Percentiles rank a stretch among this genome's conserved stretches.
Evolutionary conservation across 1,139 yeast species (phyloP).

Genomic region (Candida sojae): DNA sequence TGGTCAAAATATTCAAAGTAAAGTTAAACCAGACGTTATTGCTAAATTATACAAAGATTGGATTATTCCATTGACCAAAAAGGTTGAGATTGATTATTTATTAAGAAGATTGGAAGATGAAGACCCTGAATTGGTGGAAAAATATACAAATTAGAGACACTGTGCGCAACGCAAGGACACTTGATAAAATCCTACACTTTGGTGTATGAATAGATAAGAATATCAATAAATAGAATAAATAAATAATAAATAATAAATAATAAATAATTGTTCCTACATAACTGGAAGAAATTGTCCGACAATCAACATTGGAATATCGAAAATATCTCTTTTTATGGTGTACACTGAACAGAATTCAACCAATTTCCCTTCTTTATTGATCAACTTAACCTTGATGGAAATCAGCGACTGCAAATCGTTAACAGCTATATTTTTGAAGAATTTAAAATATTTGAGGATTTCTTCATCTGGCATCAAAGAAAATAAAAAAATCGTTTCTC

Average conservation of each 20-base stretch:
- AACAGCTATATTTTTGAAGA: conserved; percentile 52
- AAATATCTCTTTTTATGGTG: conserved; percentile 80
- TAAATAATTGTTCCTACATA: conserved; percentile 1
- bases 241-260: conserved; percentile 4
- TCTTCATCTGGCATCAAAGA: conserved; percentile 53
- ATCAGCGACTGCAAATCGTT: conserved; percentile 46
- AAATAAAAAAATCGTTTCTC: conserved; percentile 56
- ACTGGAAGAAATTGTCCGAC: conserved; percentile 50
- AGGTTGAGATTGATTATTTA: conserved; percentile 90
- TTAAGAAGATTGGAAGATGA: conserved; percentile 78
- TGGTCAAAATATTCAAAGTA: conserved; percentile 69
- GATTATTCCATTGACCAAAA: conserved; percentile 91
- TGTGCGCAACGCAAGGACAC: too few relatives aligned
- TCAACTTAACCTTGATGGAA: conserved; percentile 11
- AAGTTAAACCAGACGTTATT: conserved; percentile 77
- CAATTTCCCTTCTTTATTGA: conserved; percentile 21
- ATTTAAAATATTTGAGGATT: conserved; percentile 43
- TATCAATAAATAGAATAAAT: conserved; percentile 2
- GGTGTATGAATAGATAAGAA: background rate
- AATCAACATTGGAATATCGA: conserved; percentile 75
- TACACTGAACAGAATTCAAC: conserved; percentile 60
- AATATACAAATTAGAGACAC: conserved; percentile 8
- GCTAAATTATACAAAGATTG: conserved; percentile 83
- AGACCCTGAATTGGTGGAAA: conserved; percentile 13
- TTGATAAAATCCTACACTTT: too few relatives aligned